Base-by-base conservation (phyloP, 2,329 filamentous ascomycete species). In the Alternaria sp. region DNA sequence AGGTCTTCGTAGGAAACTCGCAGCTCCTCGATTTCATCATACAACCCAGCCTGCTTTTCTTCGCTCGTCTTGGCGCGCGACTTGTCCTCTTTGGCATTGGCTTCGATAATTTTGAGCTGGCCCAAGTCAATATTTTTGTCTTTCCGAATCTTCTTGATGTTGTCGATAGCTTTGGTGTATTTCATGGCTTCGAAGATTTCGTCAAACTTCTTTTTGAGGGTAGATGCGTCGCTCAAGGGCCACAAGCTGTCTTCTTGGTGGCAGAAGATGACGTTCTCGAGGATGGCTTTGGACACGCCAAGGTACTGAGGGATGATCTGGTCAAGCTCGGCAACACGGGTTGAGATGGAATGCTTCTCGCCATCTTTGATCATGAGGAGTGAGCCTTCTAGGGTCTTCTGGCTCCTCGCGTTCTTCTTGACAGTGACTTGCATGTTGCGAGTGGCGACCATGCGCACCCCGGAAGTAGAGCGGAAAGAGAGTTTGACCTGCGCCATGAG, bases 221-320 rank as follows among this genome's bases (percentile, higher is more conserved):
- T 88, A 0, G 87, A 83, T 0, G 95, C 93, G 72, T 96, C 92
- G 74, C 93, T 96, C 85, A 99, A 89, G 0, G 95, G 95, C 95
- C 95, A 99, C 28, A 98, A 81, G 26, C 94, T 97, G 68, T 99
- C 95, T 76, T 99, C 95, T 75, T 99, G 95, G 75, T 99, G 95
- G 77, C 95, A 99, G 80, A 99, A 99, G 68, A 99, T 97, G 76
- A 99, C 95, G 59, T 91, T 91, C 67, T 98, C 94, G 26, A 99
- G 85, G 56, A 99, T 89, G 12, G 95, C 94, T 56, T 90, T 89
- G 1, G 93, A 95, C 4, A 97, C 95, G 38, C 95, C 95, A 0
- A 99, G 85, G 66, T 92, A 91, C 68, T 91, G 87, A 0, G 94
- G 93, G 76, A 99, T 90, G 67, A 94, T 87, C 66, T 89, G 85